Conservation (phyloP, 2,329 filamentous ascomycete genomes). For the Alternaria conjuncta region DNA sequence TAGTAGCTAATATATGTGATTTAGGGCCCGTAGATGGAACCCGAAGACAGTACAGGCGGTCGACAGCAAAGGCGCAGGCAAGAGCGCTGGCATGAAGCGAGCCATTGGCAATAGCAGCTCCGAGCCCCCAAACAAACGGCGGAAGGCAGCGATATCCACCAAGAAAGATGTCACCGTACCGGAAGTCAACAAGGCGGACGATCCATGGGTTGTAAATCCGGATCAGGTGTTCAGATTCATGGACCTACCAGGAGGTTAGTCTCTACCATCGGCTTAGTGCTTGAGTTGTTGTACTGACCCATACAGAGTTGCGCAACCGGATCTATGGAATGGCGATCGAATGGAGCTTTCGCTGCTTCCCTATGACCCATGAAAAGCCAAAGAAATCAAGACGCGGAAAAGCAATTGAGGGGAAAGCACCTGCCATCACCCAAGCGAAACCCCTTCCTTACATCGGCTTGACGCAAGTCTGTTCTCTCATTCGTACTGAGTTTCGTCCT, state of each 20-base stretch:
- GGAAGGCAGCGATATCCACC: background rate
- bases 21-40: constrained; percentile 6
- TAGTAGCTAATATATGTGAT: background rate
- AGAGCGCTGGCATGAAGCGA: constrained; percentile 11
- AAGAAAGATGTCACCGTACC: too few relatives aligned
- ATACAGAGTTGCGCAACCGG: constrained; percentile 14
- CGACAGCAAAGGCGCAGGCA: constrained; percentile 1
- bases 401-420: background rate
- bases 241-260: constrained; percentile 31
- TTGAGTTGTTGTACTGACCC: too few relatives aligned
- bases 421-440: background rate
- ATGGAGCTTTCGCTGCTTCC: constrained; percentile 19
- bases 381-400: background rate
- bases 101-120: background rate
- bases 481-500: constrained; percentile 36
- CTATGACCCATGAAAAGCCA: constrained; percentile 11
- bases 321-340: constrained; percentile 29
- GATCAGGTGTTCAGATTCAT: constrained; percentile 26
- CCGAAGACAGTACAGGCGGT: constrained; percentile 1
- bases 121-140: constrained; percentile 11
- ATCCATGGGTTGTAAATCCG: background rate
- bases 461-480: constrained; percentile 26
- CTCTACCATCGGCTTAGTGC: too few relatives aligned
- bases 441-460: constrained; percentile 28
- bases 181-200: too few relatives aligned